phyloP scores from a whole-genome alignment of 2,329 filamentous ascomycete species.

The Furcasterigmium furcatum region DNA sequence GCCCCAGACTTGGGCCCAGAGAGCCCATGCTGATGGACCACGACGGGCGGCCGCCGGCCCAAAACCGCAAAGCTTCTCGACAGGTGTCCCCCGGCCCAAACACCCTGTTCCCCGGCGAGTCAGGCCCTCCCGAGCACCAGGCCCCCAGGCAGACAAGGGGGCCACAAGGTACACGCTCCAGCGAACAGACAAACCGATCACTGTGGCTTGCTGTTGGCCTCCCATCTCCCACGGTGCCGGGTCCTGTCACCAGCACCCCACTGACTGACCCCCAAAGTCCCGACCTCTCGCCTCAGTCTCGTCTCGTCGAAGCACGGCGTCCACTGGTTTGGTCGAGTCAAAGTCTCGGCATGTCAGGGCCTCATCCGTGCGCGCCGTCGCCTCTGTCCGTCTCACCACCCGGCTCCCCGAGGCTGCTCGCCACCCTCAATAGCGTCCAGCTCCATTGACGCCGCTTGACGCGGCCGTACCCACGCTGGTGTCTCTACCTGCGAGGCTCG shows the following conservation, averaged over 20 bases:
- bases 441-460: not conserved
- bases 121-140: no score
- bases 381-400: not conserved
- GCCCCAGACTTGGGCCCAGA: no score
- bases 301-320: no score
- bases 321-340: no score
- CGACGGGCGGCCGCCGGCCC: no score
- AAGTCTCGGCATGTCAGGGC: constrained; percentile 1
- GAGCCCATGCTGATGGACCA: no score
- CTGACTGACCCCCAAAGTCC: no score
- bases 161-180: not conserved
- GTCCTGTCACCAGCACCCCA: not conserved
- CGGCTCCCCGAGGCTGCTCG: not conserved
- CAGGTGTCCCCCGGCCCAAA: not conserved
- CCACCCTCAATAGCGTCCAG: not conserved
- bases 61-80: not conserved
- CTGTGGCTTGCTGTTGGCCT: no score
- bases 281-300: no score
- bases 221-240: not conserved
- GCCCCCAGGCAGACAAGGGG: not conserved
- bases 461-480: no score
- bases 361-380: not conserved
- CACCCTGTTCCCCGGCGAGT: not conserved
- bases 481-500: not conserved
- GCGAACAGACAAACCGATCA: no score